These are phyloP conservation scores for Detonula confervacea DNA, from an alignment of 352 stramenopile genomes.

Conservation along the genomic window DNA sequence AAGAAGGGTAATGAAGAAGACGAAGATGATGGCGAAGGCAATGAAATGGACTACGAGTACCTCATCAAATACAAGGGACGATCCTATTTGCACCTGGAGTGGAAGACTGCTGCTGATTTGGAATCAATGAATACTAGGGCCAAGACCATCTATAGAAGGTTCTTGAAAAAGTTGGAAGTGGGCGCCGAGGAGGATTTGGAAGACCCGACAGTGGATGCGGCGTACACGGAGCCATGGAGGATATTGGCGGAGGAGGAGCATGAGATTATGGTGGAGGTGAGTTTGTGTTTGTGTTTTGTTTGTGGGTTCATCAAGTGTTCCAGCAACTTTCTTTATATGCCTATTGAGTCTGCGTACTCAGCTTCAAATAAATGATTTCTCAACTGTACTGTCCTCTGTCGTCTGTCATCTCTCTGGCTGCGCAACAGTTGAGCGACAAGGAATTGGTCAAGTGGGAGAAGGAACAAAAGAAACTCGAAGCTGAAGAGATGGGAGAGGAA, in stretches of 20 bases:
- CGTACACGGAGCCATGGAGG: conserved; percentile 70
- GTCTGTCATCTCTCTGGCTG: not conserved
- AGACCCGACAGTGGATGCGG: conserved; percentile 83
- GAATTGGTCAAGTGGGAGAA: conserved; percentile 85
- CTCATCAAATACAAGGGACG: conserved; percentile 88
- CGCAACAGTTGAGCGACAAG: conserved; percentile 70
- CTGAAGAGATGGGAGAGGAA: conserved; percentile 31
- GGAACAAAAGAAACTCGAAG: conserved; percentile 68
- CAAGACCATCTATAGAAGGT: conserved; percentile 84
- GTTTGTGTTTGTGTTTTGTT: too few species aligned
- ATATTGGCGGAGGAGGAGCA: conserved; percentile 85
- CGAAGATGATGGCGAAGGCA: conserved; percentile 20
- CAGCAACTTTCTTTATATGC: too few species aligned
- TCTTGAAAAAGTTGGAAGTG: conserved; percentile 83
- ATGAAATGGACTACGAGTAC: conserved; percentile 87
- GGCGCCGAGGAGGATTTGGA: conserved; percentile 82
- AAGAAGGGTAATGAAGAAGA: conserved; percentile 21
- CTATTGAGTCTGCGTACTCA: too few species aligned
- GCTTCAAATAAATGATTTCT: too few species aligned
- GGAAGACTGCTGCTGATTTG: conserved; percentile 83
- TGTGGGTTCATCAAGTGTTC: too few species aligned
- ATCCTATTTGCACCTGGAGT: conserved; percentile 87
- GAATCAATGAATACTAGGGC: conserved; percentile 84
- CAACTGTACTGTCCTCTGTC: not conserved
- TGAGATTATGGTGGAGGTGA: conserved; percentile 78